These are phyloP conservation scores for Cyclostephanos invisitatus DNA, from an alignment of 108 stramenopile genomes.

Conservation along the genomic window DNA sequence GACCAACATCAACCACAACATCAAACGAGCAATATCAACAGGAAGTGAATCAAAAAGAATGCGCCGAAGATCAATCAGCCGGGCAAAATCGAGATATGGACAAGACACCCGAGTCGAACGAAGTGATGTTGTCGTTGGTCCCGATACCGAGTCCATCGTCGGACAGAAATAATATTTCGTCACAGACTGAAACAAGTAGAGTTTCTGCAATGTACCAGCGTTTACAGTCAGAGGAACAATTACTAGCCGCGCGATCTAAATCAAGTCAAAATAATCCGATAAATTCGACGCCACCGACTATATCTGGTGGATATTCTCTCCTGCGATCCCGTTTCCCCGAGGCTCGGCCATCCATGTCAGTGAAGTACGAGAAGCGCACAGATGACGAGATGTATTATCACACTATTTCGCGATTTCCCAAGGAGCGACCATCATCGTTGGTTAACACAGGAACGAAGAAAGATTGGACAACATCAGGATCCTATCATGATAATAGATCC, in stretches of 20 bases:
- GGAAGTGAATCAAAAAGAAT: neutral
- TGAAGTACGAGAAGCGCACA: neutral
- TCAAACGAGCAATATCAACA: neutral
- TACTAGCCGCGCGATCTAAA: neutral
- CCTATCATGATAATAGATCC: neutral
- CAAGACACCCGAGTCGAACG: neutral
- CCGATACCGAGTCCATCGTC: neutral
- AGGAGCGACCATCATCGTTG: neutral
- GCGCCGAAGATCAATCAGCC: neutral
- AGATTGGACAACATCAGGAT: conserved; percentile 4
- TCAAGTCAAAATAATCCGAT: neutral
- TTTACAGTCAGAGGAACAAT: neutral
- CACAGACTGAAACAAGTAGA: neutral
- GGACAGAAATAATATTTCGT: neutral
- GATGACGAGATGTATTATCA: neutral
- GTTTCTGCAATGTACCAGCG: neutral
- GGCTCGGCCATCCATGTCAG: conserved; percentile 6
- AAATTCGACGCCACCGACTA: neutral
- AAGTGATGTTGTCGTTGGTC: neutral
- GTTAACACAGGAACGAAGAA: neutral
- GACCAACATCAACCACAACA: neutral
- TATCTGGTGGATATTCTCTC: neutral
- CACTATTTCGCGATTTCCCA: neutral
- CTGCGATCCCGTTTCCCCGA: conserved; percentile 1
- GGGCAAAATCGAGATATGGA: neutral